phyloP scores from a whole-genome alignment of 2,329 filamentous ascomycete species.

The Fusarium brevicatenulatum region DNA sequence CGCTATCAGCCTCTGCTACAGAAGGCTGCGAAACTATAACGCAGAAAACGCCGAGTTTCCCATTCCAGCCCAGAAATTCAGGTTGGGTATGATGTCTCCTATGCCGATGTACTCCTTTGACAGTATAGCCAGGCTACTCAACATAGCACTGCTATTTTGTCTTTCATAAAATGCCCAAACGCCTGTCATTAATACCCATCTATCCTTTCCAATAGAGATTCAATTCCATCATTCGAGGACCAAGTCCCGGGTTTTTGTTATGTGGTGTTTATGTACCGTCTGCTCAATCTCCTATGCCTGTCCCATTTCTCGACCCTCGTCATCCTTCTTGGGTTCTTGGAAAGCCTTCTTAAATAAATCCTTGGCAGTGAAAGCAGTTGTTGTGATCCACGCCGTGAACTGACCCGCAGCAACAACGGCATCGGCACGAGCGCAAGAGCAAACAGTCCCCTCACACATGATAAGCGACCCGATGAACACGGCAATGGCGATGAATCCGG shows the following conservation, averaged over 20 bases:
- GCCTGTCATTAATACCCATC: constrained; percentile 31
- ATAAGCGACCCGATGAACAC: constrained; percentile 65
- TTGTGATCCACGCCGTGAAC: constrained; percentile 64
- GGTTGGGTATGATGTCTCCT: constrained; percentile 27
- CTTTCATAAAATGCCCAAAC: constrained; percentile 32
- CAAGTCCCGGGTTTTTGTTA: background rate
- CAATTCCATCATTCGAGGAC: background rate
- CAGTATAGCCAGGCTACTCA: constrained; percentile 17
- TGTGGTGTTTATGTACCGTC: background rate
- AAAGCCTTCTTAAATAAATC: constrained; percentile 59
- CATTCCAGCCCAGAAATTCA: constrained; percentile 21
- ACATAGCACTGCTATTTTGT: constrained; percentile 21
- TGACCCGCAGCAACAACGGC: constrained; percentile 64
- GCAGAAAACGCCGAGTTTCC: constrained; percentile 34
- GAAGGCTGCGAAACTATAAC: constrained; percentile 10
- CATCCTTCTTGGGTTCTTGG: constrained; percentile 43
- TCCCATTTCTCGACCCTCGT: constrained; percentile 49
- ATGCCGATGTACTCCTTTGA: constrained; percentile 37
- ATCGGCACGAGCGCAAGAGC: constrained; percentile 63
- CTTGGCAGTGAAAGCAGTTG: constrained; percentile 57
- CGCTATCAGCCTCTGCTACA: constrained; percentile 7
- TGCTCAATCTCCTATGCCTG: constrained; percentile 42
- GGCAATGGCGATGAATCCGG: constrained; percentile 67
- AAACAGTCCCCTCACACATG: constrained; percentile 68
- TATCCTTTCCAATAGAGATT: constrained; percentile 10